A percentile compares a stretch with the other conserved stretches of the same genome.
phyloP scores from a whole-genome alignment of 73 alveolate genomes.

The Uronychia setigera region DNA sequence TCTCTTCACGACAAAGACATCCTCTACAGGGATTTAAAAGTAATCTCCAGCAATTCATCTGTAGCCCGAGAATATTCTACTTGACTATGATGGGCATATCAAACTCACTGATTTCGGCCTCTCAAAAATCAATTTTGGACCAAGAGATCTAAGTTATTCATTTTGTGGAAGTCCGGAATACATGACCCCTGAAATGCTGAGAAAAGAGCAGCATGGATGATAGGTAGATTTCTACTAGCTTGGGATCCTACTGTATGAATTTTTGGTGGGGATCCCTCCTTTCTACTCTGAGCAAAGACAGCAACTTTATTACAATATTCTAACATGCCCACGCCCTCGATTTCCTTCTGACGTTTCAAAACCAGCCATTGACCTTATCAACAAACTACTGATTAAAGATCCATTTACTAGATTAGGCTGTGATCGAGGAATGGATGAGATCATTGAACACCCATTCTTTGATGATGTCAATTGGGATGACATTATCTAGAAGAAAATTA shows the following conservation, averaged over 20 bases:
- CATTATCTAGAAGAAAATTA: slow-evolving; percentile 38
- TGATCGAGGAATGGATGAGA: slow-evolving; percentile 27
- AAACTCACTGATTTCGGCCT: slow-evolving; percentile 89
- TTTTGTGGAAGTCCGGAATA: slow-evolving; percentile 88
- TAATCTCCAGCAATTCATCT: slow-evolving; percentile 37
- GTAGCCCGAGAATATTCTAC: slow-evolving; percentile 88
- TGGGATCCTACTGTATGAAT: slow-evolving; percentile 82
- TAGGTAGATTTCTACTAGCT: slow-evolving; percentile 78
- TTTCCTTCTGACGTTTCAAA: slow-evolving; percentile 38
- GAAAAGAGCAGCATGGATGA: slow-evolving; percentile 55
- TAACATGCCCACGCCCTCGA: slow-evolving; percentile 34
- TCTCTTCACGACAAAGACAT: slow-evolving; percentile 71
- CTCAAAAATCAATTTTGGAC: slow-evolving; percentile 44
- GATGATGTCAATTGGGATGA: slow-evolving; percentile 63
- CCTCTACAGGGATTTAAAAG: slow-evolving; percentile 88
- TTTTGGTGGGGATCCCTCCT: slow-evolving; percentile 83
- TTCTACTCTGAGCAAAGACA: slow-evolving; percentile 69
- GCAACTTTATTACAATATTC: slow-evolving; percentile 47
- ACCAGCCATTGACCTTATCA: slow-evolving; percentile 65
- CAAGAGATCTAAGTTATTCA: slow-evolving; percentile 55
- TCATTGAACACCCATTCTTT: slow-evolving; percentile 57
- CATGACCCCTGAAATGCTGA: slow-evolving; percentile 83
- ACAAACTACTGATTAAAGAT: slow-evolving; percentile 75
- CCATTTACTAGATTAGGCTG: slow-evolving; percentile 87
- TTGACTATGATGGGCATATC: slow-evolving; percentile 80